Evolutionary conservation across 768 basidiomycete genomes (phyloP).

Genomic region (Xerocomellus amylosporus): DNA sequence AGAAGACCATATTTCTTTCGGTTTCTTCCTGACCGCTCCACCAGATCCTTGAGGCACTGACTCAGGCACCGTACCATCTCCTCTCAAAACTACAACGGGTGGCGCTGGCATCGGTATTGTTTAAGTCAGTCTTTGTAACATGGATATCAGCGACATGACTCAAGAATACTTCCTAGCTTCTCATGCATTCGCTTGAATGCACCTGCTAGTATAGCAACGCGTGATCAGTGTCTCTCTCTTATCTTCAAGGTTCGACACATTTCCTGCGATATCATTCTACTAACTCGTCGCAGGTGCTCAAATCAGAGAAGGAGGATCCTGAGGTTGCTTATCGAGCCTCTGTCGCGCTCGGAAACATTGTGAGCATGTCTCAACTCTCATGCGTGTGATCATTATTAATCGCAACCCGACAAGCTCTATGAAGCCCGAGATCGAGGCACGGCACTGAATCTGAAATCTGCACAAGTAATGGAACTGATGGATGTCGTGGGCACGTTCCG

Average conservation of each 20-base stretch:
- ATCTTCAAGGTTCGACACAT: slow-evolving; percentile 42
- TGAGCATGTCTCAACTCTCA: slow-evolving; percentile 32
- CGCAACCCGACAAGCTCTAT: slow-evolving; percentile 42
- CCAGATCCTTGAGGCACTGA: slow-evolving; percentile 58
- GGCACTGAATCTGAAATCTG: slow-evolving; percentile 32
- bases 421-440: slow-evolving; percentile 39
- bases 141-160: not conserved
- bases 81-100: slow-evolving; percentile 71
- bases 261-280: not conserved
- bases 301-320: slow-evolving; percentile 52
- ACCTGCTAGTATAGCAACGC: slow-evolving; percentile 39
- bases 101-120: slow-evolving; percentile 74
- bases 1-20: slow-evolving; percentile 2
- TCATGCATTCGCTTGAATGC: slow-evolving; percentile 56
- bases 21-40: slow-evolving; percentile 6
- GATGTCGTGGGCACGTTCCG: slow-evolving; percentile 41
- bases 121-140: slow-evolving; percentile 66
- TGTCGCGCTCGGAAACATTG: slow-evolving; percentile 73
- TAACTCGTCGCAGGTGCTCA: slow-evolving; percentile 21
- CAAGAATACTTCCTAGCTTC: slow-evolving; percentile 42
- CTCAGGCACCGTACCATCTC: slow-evolving; percentile 47
- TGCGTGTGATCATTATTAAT: not conserved
- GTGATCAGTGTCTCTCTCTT: slow-evolving; percentile 43
- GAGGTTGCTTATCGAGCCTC: slow-evolving; percentile 70
- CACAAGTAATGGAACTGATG: slow-evolving; percentile 41